A percentile compares a stretch with the other conserved stretches of the same genome.
Evolutionary conservation across 2,329 filamentous ascomycete species (phyloP).

Genomic region (Coleophoma eucalyptorum): DNA sequence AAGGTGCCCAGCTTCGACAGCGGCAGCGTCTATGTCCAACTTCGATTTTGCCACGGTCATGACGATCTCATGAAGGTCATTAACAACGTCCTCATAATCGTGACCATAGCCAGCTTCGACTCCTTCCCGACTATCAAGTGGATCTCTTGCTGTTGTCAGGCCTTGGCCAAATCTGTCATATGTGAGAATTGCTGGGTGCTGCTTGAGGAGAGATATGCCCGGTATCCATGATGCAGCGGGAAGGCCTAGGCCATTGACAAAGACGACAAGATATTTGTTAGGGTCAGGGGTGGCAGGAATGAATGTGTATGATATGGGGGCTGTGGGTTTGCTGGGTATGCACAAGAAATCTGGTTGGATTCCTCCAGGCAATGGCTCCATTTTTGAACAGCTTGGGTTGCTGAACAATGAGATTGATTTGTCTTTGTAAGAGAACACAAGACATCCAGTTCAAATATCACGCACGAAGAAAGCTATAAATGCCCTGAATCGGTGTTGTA

Average conservation of each 20-base stretch:
- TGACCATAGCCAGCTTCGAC: constrained; percentile 20
- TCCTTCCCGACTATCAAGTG: constrained; percentile 18
- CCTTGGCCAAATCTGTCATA: constrained; percentile 28
- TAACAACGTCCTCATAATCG: constrained; percentile 21
- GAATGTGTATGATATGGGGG: constrained; percentile 26
- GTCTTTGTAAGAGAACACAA: too few relatives aligned
- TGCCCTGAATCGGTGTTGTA: too few relatives aligned
- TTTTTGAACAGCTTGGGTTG: too few relatives aligned
- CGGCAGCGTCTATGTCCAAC: neutral
- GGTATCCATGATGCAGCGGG: constrained; percentile 23
- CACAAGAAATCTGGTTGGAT: constrained; percentile 7
- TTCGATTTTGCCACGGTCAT: constrained; percentile 8
- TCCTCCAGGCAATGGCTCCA: too few relatives aligned
- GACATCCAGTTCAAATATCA: too few relatives aligned
- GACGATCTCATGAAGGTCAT: constrained; percentile 26
- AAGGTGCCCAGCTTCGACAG: constrained; percentile 8
- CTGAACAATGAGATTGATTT: too few relatives aligned
- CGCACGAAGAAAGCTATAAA: too few relatives aligned
- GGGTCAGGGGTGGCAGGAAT: constrained; percentile 12
- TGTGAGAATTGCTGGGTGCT: constrained; percentile 24
- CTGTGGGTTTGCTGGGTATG: constrained; percentile 26
- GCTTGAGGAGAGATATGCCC: constrained; percentile 20
- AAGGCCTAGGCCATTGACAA: constrained; percentile 27
- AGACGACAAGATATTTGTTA: constrained; percentile 20
- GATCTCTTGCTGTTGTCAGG: constrained; percentile 17